These are phyloP conservation scores for Isoetes taiwanensis DNA, from an alignment of 75 land plant genomes.

Conservation along the genomic window DNA sequence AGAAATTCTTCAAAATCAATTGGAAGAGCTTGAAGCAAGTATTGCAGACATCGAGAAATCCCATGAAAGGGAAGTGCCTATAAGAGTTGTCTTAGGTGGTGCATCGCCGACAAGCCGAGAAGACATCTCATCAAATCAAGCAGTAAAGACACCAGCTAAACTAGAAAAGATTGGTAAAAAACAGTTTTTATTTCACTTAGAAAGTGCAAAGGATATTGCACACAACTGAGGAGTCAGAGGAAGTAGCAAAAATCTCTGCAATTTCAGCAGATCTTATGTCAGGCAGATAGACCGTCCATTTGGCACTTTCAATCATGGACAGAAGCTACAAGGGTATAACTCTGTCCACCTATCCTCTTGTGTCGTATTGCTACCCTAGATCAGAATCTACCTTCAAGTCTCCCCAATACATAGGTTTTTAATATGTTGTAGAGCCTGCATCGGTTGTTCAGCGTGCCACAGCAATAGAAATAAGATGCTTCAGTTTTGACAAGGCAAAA, in stretches of 20 bases:
- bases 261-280: conserved; percentile 29
- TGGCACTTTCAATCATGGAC: no score
- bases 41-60: no score
- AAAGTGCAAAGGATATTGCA: conserved; percentile 22
- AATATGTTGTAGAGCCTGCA: no score
- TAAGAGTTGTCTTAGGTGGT: conserved; percentile 64
- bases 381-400: no score
- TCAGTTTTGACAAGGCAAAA: no score
- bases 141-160: conserved; percentile 56
- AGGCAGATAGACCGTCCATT: no score
- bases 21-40: conserved; percentile 10
- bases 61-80: conserved; percentile 16
- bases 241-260: conserved; percentile 34
- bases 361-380: no score
- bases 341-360: no score
- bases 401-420: no score
- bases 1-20: background rate
- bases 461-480: no score
- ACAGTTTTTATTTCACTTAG: conserved; percentile 52
- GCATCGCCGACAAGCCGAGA: conserved; percentile 48
- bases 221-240: conserved; percentile 15
- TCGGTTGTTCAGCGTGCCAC: no score
- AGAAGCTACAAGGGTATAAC: no score
- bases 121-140: conserved; percentile 35
- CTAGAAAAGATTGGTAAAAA: conserved; percentile 41